phyloP scores from a whole-genome alignment of 305 asterid genomes.

The Fraxinus sp. region DNA sequence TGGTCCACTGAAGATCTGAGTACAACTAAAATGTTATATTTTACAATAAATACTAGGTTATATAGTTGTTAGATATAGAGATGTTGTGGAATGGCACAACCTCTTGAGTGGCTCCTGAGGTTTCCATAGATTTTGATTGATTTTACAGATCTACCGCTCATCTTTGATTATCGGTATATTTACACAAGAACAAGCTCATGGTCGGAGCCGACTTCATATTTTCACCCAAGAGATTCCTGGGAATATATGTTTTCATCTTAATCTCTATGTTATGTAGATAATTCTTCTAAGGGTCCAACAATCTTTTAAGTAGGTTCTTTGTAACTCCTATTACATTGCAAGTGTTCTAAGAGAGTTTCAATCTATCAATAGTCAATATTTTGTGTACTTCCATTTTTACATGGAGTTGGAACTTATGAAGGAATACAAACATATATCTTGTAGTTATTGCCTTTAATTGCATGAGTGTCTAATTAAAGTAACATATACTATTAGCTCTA shows the following conservation, averaged over 20 bases:
- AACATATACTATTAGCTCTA: constrained; percentile 49
- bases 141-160: neutral
- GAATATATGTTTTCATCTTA: constrained; percentile 15
- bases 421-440: neutral
- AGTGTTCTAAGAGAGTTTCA: neutral
- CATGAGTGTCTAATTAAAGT: neutral
- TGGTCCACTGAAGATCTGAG: constrained; percentile 13
- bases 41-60: neutral
- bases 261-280: constrained; percentile 4
- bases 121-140: constrained; percentile 4
- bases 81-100: neutral
- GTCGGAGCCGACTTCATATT: constrained; percentile 7
- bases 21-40: neutral
- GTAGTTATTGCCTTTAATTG: neutral
- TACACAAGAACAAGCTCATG: constrained; percentile 16
- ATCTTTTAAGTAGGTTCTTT: constrained; percentile 8
- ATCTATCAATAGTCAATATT: neutral
- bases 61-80: constrained; percentile 3
- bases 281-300: constrained; percentile 1
- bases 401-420: neutral
- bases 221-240: constrained; percentile 12
- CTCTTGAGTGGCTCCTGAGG: constrained; percentile 6
- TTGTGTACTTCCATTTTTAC: neutral
- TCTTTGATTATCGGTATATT: neutral
- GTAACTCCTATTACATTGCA: neutral